Conservation (phyloP, 2,329 filamentous ascomycete genomes). For the Xenoacremonium recifei region DNA sequence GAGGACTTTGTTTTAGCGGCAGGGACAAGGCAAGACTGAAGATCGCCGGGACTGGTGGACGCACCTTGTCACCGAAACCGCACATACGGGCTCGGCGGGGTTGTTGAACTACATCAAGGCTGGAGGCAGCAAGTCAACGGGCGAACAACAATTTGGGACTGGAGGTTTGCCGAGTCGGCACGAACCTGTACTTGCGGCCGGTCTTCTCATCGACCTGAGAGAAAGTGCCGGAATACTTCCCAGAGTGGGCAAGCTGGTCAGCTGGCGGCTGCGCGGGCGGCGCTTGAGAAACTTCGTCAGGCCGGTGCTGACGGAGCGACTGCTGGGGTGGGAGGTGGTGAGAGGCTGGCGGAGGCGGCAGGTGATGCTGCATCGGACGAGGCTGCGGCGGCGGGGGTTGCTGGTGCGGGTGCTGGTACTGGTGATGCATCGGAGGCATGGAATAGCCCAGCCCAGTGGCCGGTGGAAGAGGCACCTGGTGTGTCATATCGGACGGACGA, state of each 20-base stretch:
- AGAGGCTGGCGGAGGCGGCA: conserved; percentile 16
- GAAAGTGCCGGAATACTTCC: conserved; percentile 24
- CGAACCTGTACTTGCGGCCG: conserved; percentile 36
- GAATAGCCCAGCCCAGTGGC: conserved; percentile 19
- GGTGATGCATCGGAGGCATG: conserved; percentile 17
- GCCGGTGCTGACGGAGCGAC: conserved; percentile 7
- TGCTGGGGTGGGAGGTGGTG: conserved; percentile 1
- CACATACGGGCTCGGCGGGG: conserved; percentile 95
- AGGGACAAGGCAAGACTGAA: background rate
- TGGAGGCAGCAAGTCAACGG: conserved; percentile 31
- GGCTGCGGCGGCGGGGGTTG: conserved; percentile 10
- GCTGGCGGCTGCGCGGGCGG: conserved; percentile 13
- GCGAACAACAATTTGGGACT: background rate
- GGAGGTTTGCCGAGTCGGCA: conserved; percentile 1
- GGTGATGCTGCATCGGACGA: conserved; percentile 16
- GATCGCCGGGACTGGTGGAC: conserved; percentile 18
- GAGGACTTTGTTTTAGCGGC: conserved; percentile 12
- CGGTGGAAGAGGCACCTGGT: conserved; percentile 27
- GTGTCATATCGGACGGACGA: conserved; percentile 29
- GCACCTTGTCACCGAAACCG: conserved; percentile 95
- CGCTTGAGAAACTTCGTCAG: conserved; percentile 21
- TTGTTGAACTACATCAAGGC: conserved; percentile 82
- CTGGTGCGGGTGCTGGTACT: conserved; percentile 5
- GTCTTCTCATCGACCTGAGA: conserved; percentile 33
- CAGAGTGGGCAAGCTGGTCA: conserved; percentile 14